phyloP scores from a whole-genome alignment of 495 filamentous ascomycete genomes.

The Aspergillus hancockii region DNA sequence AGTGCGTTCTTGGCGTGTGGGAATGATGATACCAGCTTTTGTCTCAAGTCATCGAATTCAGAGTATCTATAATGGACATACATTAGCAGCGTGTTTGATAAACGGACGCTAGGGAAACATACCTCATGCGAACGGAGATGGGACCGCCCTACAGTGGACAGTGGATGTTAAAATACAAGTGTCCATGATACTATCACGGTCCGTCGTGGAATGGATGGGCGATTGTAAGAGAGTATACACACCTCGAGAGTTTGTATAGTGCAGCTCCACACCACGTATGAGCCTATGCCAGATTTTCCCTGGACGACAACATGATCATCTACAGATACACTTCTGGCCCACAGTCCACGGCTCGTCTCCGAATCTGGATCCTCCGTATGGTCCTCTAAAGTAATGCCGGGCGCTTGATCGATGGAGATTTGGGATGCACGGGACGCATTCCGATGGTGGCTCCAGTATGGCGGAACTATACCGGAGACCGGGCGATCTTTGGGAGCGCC shows the following conservation, averaged over 20 bases:
- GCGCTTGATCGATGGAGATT: constrained; percentile 36
- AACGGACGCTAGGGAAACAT: constrained; percentile 1
- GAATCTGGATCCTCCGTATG: constrained; percentile 63
- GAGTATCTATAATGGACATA: constrained; percentile 56
- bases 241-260: constrained; percentile 70
- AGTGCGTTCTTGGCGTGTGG: constrained; percentile 65
- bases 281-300: constrained; percentile 62
- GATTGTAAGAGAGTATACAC: constrained; percentile 26
- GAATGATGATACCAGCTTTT: constrained; percentile 60
- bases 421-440: constrained; percentile 46
- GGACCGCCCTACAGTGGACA: constrained; percentile 51
- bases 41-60: constrained; percentile 67
- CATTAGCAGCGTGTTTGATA: background rate
- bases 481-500: constrained; percentile 34
- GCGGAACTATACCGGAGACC: constrained; percentile 45
- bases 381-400: constrained; percentile 67
- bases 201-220: background rate
- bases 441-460: constrained; percentile 54
- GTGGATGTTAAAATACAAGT: constrained; percentile 21
- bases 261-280: constrained; percentile 77
- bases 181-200: background rate
- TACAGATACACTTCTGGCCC: constrained; percentile 66
- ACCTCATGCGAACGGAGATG: constrained; percentile 63
- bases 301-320: constrained; percentile 67
- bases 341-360: constrained; percentile 61